Evolutionary conservation across 768 basidiomycete species (phyloP).

Genomic region (Mycena belliarum): DNA sequence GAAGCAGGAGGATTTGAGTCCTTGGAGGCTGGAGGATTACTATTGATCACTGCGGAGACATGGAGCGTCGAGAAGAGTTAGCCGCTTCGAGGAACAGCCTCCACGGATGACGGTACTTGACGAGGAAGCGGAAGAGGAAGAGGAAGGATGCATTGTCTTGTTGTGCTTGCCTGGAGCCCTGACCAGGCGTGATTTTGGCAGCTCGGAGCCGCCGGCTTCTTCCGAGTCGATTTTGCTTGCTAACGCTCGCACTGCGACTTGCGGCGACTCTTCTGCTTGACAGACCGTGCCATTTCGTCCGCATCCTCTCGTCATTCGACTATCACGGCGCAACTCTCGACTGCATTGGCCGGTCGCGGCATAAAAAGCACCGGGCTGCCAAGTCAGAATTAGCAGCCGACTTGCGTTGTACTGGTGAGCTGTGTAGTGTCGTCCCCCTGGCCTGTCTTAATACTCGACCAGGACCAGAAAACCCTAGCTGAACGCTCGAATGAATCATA

Average conservation of each 20-base stretch:
- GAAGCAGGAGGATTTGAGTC: background rate
- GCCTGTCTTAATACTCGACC: no score
- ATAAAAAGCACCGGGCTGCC: background rate
- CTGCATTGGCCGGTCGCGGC: background rate
- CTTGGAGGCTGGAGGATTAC: background rate
- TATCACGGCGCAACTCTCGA: background rate
- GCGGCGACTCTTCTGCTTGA: no score
- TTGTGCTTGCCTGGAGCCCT: no score
- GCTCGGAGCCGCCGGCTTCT: no score
- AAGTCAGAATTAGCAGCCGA: background rate
- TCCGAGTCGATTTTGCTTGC: no score
- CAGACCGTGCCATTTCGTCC: no score
- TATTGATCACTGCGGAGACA: no score
- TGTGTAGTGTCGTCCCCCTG: background rate
- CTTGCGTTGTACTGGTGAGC: background rate
- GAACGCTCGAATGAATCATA: no score
- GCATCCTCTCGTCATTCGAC: background rate
- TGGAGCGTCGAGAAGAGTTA: background rate
- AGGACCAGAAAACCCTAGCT: background rate
- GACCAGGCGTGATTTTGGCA: no score
- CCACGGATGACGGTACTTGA: background rate
- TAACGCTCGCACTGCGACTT: background rate
- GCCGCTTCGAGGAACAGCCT: background rate
- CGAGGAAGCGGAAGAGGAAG: no score
- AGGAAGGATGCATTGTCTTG: background rate